Base-by-base conservation (phyloP, 139 green algal species). In the Chlamydomonas sp. region DNA sequence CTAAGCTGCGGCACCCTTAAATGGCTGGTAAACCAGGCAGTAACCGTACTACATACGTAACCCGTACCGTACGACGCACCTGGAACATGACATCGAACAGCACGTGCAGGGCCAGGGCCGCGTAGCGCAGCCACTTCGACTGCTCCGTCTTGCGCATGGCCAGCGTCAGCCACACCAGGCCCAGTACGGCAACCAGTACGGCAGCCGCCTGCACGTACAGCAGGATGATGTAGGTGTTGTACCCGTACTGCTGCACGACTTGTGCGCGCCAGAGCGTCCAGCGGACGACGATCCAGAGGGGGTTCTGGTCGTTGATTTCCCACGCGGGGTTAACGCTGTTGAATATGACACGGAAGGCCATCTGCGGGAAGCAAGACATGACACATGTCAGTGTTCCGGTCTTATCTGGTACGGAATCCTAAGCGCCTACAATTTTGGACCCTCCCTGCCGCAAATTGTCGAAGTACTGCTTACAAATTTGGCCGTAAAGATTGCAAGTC, bases 271-370 rank as follows among this genome's bases (percentile, higher is more conserved):
- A 78, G 31, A 78, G 63, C 20, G 15, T 63, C 81, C 81, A 86
- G 5, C 81, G 69, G 3, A 86, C 18, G 58, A 86, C 10, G 5
- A 72, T 66, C 81, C 81, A 86, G 7, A 72, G 63, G 3, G 71
- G 71, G 69, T 71, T 80, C 60, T 18, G n/a, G 8, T 9, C 14
- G 81, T 72, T 17, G n/a, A 86, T 86, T 15, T 66, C 59, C 71
- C 69, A 86, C 4, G 57, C 14, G 9, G 17, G 1, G 60, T 74
- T 58, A 8, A 12, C 16, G 4, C 69, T 69, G 31, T 86, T 86
- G 71, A 86, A 86, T 17, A 16, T 59, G 5, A 86, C 18, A 8
- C 73, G 3, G 68, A 79, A 86, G 71, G 78, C 77, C 67, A 77
- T 85, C 66, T 78, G 67, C 9, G 49, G 15, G 31, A 0, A 49